A percentile compares a stretch with the other conserved stretches of the same genome.
Evolutionary conservation across 2,329 filamentous ascomycete species (phyloP).

Genomic region (Beauveria pseudobassiana): DNA sequence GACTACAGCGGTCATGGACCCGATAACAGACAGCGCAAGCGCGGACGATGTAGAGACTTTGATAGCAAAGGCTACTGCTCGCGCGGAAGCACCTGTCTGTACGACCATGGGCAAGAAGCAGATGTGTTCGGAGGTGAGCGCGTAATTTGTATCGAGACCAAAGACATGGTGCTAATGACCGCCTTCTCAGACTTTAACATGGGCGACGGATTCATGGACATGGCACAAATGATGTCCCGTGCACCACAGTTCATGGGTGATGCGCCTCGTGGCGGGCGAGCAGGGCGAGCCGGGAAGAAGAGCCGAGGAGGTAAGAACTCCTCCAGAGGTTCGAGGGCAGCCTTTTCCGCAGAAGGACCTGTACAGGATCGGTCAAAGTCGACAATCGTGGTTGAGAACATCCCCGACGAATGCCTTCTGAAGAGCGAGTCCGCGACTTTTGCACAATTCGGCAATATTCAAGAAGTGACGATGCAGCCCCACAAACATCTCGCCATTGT

Average conservation of each 20-base stretch:
- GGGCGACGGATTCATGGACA: not conserved
- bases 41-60: slow-evolving; percentile 59
- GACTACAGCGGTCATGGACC: slow-evolving; percentile 26
- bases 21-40: slow-evolving; percentile 27
- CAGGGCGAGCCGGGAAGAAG: slow-evolving; percentile 12
- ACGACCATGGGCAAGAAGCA: slow-evolving; percentile 56
- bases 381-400: slow-evolving; percentile 68
- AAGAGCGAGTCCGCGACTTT: slow-evolving; percentile 61
- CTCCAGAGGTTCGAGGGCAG: slow-evolving; percentile 35
- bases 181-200: not conserved
- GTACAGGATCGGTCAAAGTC: slow-evolving; percentile 56
- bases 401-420: slow-evolving; percentile 64
- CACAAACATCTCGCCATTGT: slow-evolving; percentile 62
- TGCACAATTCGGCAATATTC: slow-evolving; percentile 59
- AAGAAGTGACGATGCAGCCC: slow-evolving; percentile 56
- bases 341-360: slow-evolving; percentile 58
- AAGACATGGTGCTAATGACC: not conserved
- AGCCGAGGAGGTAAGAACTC: slow-evolving; percentile 29
- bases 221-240: not conserved
- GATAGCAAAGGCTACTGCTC: slow-evolving; percentile 67
- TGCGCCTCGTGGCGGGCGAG: not conserved
- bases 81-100: slow-evolving; percentile 58
- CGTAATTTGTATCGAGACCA: not conserved
- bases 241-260: not conserved
- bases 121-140: slow-evolving; percentile 15